These are phyloP conservation scores for Rosa persica DNA, from an alignment of 306 rosid species.

Conservation along the genomic window DNA sequence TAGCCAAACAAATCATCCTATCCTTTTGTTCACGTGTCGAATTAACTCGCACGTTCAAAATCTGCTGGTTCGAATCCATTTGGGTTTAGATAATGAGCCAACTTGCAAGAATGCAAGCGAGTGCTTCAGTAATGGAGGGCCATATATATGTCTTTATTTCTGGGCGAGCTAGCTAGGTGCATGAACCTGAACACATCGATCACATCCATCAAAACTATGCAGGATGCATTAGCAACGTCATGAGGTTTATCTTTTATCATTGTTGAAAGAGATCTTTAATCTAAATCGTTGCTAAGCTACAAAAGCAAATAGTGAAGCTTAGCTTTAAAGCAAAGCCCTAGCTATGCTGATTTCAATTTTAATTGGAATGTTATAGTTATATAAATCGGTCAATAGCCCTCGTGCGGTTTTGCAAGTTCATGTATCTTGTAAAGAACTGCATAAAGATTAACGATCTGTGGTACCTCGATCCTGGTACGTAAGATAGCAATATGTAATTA, in stretches of 20 bases:
- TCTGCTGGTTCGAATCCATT: not conserved
- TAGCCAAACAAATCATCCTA: too few species aligned
- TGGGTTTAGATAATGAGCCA: not conserved
- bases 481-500: not conserved
- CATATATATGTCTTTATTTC: not conserved
- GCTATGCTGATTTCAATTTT: not conserved
- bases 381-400: not conserved
- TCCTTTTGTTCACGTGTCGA: not conserved
- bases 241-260: not conserved
- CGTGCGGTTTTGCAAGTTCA: slow-evolving; percentile 6
- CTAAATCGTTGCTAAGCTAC: not conserved
- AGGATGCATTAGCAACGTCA: not conserved
- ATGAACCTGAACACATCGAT: slow-evolving; percentile 1
- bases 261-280: not conserved
- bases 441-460: not conserved
- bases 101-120: not conserved
- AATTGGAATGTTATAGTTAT: not conserved
- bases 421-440: not conserved
- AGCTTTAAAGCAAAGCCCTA: not conserved
- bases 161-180: not conserved
- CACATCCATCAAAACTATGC: not conserved
- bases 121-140: not conserved
- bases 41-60: not conserved
- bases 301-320: not conserved
- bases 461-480: not conserved